Evolutionary conservation across 495 filamentous ascomycete species (phyloP).

Genomic region (Glutinoglossum americanum): DNA sequence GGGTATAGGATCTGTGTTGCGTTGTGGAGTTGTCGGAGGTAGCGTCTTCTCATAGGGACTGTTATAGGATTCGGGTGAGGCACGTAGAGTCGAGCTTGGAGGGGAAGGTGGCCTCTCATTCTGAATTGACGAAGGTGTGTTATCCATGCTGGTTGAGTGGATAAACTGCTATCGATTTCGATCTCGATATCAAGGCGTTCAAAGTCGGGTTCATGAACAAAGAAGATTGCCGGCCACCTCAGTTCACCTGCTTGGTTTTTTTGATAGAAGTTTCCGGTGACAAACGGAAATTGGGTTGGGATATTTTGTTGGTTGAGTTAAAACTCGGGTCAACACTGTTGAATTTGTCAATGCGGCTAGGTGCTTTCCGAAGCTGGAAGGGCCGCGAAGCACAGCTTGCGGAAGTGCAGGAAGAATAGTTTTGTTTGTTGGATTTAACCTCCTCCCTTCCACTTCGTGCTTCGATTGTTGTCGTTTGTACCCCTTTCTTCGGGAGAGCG

Average conservation of each 20-base stretch:
- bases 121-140: neutral
- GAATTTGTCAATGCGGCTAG: neutral
- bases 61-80: neutral
- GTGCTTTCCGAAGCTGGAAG: neutral
- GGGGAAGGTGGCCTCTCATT: neutral
- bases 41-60: neutral
- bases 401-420: no score
- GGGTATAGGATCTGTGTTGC: neutral
- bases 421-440: no score
- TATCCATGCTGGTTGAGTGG: neutral
- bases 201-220: neutral
- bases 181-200: neutral
- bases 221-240: neutral
- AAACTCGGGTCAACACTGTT: neutral
- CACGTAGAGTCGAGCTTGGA: neutral
- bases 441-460: neutral
- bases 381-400: no score
- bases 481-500: neutral
- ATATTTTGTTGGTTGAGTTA: no score
- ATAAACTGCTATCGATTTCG: neutral
- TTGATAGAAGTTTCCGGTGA: no score
- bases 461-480: neutral
- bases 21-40: neutral
- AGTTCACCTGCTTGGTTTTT: no score
- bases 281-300: no score